Evolutionary conservation across 805 yeast species (phyloP).

Genomic region (Candida oleophila): DNA sequence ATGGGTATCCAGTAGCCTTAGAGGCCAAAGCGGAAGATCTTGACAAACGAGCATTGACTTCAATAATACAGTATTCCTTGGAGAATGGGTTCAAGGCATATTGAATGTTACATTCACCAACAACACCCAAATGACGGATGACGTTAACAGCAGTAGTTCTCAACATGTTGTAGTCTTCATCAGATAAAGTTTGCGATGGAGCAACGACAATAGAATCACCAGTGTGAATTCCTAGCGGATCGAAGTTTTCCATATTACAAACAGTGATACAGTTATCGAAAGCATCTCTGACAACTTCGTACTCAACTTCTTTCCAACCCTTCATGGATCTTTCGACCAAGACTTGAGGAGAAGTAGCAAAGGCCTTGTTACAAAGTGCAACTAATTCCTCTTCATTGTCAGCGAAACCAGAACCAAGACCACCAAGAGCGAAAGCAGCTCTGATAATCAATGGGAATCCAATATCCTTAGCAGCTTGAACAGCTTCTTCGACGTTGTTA

Average conservation of each 20-base stretch:
- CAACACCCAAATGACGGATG: slow-evolving; percentile 96
- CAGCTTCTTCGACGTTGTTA: slow-evolving; percentile 73
- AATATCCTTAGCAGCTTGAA: slow-evolving; percentile 78
- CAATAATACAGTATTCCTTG: slow-evolving; percentile 94
- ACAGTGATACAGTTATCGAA: slow-evolving; percentile 97
- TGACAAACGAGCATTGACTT: slow-evolving; percentile 95
- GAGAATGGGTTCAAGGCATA: slow-evolving; percentile 93
- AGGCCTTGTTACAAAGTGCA: slow-evolving; percentile 84
- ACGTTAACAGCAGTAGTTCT: slow-evolving; percentile 97
- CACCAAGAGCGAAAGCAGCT: slow-evolving; percentile 97
- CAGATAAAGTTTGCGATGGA: slow-evolving; percentile 95
- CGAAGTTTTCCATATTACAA: slow-evolving; percentile 98
- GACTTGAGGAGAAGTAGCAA: slow-evolving; percentile 95
- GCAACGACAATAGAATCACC: slow-evolving; percentile 99
- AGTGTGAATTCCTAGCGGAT: slow-evolving; percentile 97
- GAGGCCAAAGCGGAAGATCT: slow-evolving; percentile 99
- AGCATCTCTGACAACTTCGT: slow-evolving; percentile 97
- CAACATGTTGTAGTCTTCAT: slow-evolving; percentile 96
- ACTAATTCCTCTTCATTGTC: slow-evolving; percentile 80
- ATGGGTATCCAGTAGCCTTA: slow-evolving; percentile 97
- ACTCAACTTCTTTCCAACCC: slow-evolving; percentile 99
- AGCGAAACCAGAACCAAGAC: slow-evolving; percentile 97
- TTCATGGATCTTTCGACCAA: slow-evolving; percentile 95
- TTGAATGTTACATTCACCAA: slow-evolving; percentile 98
- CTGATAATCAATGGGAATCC: slow-evolving; percentile 96